Percentiles rank a stretch among this genome's conserved stretches.
Conservation (phyloP, 1,139 yeast genomes). For the Yamadazyma atmosphaerica region DNA sequence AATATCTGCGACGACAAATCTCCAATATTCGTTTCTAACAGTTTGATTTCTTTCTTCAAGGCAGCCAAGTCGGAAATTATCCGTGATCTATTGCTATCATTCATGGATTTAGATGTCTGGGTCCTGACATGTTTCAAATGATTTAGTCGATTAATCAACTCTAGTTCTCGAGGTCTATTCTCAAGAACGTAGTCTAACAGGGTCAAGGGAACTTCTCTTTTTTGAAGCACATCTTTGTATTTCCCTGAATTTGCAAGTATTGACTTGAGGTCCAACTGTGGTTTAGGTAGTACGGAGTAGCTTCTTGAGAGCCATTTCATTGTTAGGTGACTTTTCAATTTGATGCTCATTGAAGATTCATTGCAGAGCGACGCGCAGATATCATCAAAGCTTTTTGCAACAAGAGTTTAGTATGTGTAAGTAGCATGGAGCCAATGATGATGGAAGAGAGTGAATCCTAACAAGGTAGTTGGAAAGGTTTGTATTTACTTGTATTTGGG, state of each 20-base stretch:
- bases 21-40: slow-evolving; percentile 32
- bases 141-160: slow-evolving; percentile 24
- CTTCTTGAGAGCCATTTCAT: slow-evolving; percentile 2
- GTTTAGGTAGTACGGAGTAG: slow-evolving; percentile 13
- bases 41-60: slow-evolving; percentile 35
- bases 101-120: slow-evolving; percentile 25
- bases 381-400: no score
- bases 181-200: slow-evolving; percentile 26
- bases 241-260: slow-evolving; percentile 38
- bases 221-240: slow-evolving; percentile 46
- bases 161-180: slow-evolving; percentile 25
- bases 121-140: slow-evolving; percentile 30
- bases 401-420: no score
- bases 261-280: slow-evolving; percentile 43
- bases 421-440: no score
- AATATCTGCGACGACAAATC: slow-evolving; percentile 30
- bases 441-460: no score
- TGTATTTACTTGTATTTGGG: no score
- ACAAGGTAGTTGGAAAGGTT: no score
- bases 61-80: slow-evolving; percentile 30
- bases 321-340: not conserved
- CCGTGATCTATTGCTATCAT: slow-evolving; percentile 16
- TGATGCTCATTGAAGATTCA: no score
- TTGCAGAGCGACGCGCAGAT: no score
- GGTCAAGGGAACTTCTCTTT: slow-evolving; percentile 38